These are phyloP conservation scores for Emiliania huxleyi DNA, from an alignment of 78 protist genomes.

Conservation along the genomic window DNA sequence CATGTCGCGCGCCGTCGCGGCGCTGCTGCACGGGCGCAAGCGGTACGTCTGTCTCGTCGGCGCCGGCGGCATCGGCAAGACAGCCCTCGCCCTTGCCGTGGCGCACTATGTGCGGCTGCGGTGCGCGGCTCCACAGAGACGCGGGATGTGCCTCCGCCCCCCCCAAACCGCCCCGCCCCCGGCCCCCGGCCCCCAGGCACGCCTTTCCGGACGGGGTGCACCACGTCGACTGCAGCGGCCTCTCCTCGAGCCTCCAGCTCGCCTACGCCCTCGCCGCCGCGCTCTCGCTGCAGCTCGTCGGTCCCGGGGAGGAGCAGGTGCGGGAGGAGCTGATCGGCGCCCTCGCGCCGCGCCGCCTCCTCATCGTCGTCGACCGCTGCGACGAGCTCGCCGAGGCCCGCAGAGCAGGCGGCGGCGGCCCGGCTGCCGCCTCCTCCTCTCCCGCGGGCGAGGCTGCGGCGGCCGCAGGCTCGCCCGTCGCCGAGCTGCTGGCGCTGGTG, in stretches of 20 bases:
- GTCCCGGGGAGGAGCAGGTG: not conserved
- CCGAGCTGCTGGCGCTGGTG: not conserved
- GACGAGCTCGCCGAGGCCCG: not conserved
- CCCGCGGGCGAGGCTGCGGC: too few relatives aligned
- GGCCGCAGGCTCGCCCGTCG: not conserved
- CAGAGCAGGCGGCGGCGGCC: too few relatives aligned
- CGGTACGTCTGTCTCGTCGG: constrained; percentile 16
- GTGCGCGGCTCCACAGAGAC: too few relatives aligned
- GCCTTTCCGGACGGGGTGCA: not conserved
- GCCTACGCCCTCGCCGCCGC: not conserved
- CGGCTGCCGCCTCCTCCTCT: too few relatives aligned
- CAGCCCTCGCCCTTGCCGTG: not conserved
- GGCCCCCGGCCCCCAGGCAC: too few relatives aligned
- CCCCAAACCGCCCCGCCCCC: too few relatives aligned
- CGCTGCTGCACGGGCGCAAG: not conserved
- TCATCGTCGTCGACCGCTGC: not conserved
- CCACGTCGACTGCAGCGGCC: not conserved
- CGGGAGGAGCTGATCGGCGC: not conserved
- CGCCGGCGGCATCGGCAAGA: constrained; percentile 23
- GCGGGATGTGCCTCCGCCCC: too few relatives aligned
- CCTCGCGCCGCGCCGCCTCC: not conserved
- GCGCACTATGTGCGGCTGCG: not conserved
- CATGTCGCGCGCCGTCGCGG: not conserved
- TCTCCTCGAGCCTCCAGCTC: not conserved
- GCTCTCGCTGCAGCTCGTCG: not conserved